A percentile compares a stretch with the other conserved stretches of the same genome.
Conservation (phyloP, 768 basidiomycete species). For the Agaricus blazei region DNA sequence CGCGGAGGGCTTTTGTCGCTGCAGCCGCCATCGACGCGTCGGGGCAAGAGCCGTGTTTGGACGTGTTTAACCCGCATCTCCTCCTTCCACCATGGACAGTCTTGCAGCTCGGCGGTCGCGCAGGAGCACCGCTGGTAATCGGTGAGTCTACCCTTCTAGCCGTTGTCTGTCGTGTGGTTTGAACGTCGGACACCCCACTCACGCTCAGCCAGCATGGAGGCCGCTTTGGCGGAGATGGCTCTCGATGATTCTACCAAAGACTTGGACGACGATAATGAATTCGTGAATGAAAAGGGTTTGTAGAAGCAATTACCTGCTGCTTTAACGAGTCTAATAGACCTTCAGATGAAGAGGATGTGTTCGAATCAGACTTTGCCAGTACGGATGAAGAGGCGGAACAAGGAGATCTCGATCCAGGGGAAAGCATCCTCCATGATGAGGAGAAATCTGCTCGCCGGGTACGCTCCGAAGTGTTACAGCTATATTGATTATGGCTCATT, state of each 20-base stretch:
- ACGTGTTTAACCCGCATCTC: background rate
- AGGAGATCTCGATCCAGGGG: constrained; percentile 44
- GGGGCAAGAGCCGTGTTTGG: constrained; percentile 7
- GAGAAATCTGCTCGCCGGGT: constrained; percentile 52
- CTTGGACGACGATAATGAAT: constrained; percentile 71
- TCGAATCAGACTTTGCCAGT: constrained; percentile 81
- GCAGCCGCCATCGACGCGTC: background rate
- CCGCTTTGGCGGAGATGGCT: constrained; percentile 68
- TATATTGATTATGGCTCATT: background rate
- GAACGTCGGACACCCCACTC: constrained; percentile 9
- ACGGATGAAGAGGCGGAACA: constrained; percentile 68
- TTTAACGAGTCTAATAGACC: constrained; percentile 11
- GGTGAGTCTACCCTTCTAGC: constrained; percentile 34
- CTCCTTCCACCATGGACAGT: constrained; percentile 24
- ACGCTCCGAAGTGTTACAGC: constrained; percentile 3
- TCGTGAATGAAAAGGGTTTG: constrained; percentile 58
- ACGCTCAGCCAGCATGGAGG: constrained; percentile 54
- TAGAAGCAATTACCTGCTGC: background rate
- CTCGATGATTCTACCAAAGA: constrained; percentile 53
- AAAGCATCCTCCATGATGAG: constrained; percentile 54
- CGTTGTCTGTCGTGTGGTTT: background rate
- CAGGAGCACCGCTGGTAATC: constrained; percentile 75
- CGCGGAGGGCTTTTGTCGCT: constrained; percentile 10
- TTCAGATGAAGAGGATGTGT: constrained; percentile 76
- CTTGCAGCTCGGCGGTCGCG: constrained; percentile 55